phyloP scores from a whole-genome alignment of 2,329 filamentous ascomycete species.

The Trichoderma atroviride region DNA sequence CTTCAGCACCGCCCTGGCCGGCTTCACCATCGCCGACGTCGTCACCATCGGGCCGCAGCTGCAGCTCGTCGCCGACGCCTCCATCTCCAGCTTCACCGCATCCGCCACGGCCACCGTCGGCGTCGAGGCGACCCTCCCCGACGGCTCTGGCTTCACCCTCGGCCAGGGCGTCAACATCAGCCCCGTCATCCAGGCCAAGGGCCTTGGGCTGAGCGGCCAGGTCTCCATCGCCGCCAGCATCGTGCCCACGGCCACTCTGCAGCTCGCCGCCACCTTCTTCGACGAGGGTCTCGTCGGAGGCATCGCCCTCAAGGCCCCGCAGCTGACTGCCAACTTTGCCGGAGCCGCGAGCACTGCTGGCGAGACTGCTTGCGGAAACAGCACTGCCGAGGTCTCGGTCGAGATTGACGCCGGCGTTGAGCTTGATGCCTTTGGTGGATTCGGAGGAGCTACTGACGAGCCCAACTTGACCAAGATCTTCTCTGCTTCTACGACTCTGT shows the following conservation, averaged over 20 bases:
- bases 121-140: constrained; percentile 18
- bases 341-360: not conserved
- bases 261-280: constrained; percentile 20
- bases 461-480: constrained; percentile 20
- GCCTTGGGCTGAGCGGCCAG: not conserved
- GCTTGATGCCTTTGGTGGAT: constrained; percentile 23
- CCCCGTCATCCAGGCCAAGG: not conserved
- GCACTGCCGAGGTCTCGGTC: not conserved
- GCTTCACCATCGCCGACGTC: constrained; percentile 20
- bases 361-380: constrained; percentile 6
- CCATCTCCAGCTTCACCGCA: constrained; percentile 13
- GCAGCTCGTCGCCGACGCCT: constrained; percentile 12
- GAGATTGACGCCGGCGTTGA: constrained; percentile 10
- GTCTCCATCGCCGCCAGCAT: constrained; percentile 1
- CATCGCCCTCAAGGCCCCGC: constrained; percentile 2
- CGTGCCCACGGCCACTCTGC: constrained; percentile 2
- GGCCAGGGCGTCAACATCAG: not conserved
- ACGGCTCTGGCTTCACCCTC: constrained; percentile 17
- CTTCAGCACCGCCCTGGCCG: constrained; percentile 15
- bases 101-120: constrained; percentile 10
- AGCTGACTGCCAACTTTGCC: not conserved
- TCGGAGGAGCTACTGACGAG: not conserved
- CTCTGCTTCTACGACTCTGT: not conserved
- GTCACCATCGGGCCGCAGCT: constrained; percentile 24
- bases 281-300: constrained; percentile 23